Base-by-base conservation (phyloP, 495 filamentous ascomycete species). In the Aspergillus sclerotiicarbonarius region DNA sequence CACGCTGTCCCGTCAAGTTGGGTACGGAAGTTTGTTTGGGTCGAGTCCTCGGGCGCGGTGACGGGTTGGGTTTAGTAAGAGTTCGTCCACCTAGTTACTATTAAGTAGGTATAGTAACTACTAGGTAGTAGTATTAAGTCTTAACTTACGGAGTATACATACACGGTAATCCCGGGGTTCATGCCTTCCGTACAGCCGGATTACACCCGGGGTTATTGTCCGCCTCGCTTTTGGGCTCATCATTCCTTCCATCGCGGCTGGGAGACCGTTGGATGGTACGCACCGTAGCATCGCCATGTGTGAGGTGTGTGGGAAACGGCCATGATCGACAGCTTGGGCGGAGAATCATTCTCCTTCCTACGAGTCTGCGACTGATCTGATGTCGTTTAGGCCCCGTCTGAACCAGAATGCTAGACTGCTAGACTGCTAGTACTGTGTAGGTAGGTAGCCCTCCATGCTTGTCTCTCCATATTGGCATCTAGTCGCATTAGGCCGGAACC, bases 1-100 rank as follows among this genome's bases (percentile, higher is more conserved):
- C 33, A 52, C 41, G 49, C 56, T 50, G 62, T 59, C 54, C 63
- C 63, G 63, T 51, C 49, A 60, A 21, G 43, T 43, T 64, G 61
- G 61, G 57, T 60, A 55, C 56, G 53, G 44, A 56, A 51, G 29
- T 52, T 54, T 46, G 53, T 56, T 56, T 45, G 32, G 39, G 56
- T 39, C 35, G 16, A 25, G 21, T 41, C 30, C 10, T 18, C 8
- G 51, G 19, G 39, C 29, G 53, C 19, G 35, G 21, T 16, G 20
- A 9, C 20, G 30, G 41, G 52, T 39, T 20, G 44, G 44, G 44
- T 7, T 46, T 10, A 8, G 44, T 15, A 46, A 20, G 16, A 4
- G 18, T 15, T 20, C 25, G 3, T 46, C 44, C 13, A 9, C 3
- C 10, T 46, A 21, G 25, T 20, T 46, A 46, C 44, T 16, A n/a